A percentile compares a stretch with the other conserved stretches of the same genome.
phyloP scores from a whole-genome alignment of 2,329 filamentous ascomycete genomes.

The Coniochaeta sp. region DNA sequence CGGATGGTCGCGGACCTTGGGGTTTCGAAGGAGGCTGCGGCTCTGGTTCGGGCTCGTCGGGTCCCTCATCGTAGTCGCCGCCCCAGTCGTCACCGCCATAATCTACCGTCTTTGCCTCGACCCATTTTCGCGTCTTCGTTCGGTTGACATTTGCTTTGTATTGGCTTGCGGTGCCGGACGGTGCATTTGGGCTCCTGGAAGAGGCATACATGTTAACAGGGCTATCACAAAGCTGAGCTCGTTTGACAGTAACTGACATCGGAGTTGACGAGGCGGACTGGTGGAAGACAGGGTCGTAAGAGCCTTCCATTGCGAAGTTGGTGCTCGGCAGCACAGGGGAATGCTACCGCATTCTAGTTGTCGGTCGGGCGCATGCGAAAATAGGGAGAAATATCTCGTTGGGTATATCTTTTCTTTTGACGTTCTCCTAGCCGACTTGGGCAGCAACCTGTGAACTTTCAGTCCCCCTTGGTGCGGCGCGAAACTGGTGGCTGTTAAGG shows the following conservation, averaged over 20 bases:
- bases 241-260: background rate
- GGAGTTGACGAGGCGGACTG: slow-evolving; percentile 1
- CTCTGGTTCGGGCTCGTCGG: slow-evolving; percentile 32
- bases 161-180: slow-evolving; percentile 18
- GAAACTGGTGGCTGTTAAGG: background rate
- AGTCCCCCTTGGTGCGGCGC: background rate
- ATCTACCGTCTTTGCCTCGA: slow-evolving; percentile 75
- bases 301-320: slow-evolving; percentile 1
- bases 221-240: background rate
- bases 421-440: background rate
- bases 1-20: background rate
- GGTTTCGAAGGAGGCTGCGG: background rate
- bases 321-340: background rate
- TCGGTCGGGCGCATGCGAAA: background rate
- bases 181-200: slow-evolving; percentile 13
- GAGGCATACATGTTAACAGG: slow-evolving; percentile 2
- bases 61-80: slow-evolving; percentile 55
- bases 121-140: slow-evolving; percentile 90
- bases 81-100: slow-evolving; percentile 97
- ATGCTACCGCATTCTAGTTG: background rate
- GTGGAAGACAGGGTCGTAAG: slow-evolving; percentile 1
- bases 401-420: background rate
- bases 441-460: too few species aligned
- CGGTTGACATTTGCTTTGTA: slow-evolving; percentile 86
- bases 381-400: background rate